Evolutionary conservation across 2,329 filamentous ascomycete species (phyloP).

Genomic region (Beauveria caledonica): DNA sequence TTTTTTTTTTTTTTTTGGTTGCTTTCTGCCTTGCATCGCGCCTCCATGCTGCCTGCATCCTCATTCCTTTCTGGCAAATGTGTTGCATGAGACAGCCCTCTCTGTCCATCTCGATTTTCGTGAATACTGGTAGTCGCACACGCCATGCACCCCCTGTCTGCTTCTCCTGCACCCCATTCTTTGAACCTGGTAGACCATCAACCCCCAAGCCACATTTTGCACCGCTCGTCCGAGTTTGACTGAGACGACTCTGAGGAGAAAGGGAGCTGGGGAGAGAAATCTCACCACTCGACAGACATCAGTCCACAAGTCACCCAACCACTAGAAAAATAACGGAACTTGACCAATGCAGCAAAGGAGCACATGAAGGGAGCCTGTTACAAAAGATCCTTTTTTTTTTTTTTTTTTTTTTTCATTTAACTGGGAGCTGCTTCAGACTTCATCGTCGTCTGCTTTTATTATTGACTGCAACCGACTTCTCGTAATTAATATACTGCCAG

Average conservation of each 20-base stretch:
- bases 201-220: not conserved
- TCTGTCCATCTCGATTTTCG: not conserved
- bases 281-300: conserved; percentile 8
- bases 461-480: not conserved
- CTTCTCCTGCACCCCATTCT: not conserved
- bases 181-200: not conserved
- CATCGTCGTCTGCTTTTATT: not conserved
- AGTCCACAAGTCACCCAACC: conserved; percentile 11
- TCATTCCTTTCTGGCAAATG: not conserved
- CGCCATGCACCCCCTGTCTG: not conserved
- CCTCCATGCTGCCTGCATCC: not conserved
- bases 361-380: not conserved
- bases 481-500: no score
- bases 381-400: not conserved
- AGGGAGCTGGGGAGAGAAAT: not conserved
- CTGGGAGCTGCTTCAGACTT: not conserved
- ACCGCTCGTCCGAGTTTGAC: not conserved
- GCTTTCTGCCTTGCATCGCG: not conserved
- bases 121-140: no score
- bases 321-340: not conserved
- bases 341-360: not conserved
- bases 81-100: not conserved
- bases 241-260: not conserved
- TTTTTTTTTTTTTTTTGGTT: no score
- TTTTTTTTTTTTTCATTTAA: not conserved